These are phyloP conservation scores for Citrus glauca DNA, from an alignment of 345 rosid genomes.

Conservation along the genomic window DNA sequence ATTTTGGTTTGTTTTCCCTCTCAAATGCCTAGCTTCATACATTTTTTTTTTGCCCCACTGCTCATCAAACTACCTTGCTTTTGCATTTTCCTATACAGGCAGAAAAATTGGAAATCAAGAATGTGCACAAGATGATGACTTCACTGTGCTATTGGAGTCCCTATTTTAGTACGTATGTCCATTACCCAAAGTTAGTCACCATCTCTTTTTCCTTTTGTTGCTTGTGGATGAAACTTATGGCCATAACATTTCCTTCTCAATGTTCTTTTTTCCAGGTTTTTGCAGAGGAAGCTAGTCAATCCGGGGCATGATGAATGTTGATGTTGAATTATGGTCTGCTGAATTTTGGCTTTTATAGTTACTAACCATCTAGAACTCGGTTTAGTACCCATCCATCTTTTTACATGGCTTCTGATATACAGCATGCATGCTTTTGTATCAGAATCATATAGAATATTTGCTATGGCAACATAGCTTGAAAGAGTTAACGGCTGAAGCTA, in stretches of 20 bases:
- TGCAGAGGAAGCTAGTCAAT: not conserved
- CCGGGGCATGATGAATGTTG: not conserved
- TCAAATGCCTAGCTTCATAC: not conserved
- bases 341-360: constrained; percentile 5
- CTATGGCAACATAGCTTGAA: not conserved
- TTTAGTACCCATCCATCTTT: not conserved
- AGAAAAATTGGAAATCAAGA: constrained; percentile 64
- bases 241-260: not conserved
- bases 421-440: not conserved
- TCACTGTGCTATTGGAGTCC: constrained; percentile 1
- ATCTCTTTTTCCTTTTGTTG: not conserved
- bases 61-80: not conserved
- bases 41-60: not conserved
- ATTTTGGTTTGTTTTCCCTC: constrained; percentile 59
- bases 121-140: constrained; percentile 31
- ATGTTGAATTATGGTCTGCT: not conserved
- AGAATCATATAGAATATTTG: not conserved
- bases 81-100: constrained; percentile 44
- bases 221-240: not conserved
- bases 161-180: not conserved
- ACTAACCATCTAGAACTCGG: constrained; percentile 8
- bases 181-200: not conserved
- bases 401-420: not conserved
- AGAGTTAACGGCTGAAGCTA: not conserved
- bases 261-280: not conserved